Conservation (phyloP, 2,329 filamentous ascomycete species). For the Talaromyces sp. region DNA sequence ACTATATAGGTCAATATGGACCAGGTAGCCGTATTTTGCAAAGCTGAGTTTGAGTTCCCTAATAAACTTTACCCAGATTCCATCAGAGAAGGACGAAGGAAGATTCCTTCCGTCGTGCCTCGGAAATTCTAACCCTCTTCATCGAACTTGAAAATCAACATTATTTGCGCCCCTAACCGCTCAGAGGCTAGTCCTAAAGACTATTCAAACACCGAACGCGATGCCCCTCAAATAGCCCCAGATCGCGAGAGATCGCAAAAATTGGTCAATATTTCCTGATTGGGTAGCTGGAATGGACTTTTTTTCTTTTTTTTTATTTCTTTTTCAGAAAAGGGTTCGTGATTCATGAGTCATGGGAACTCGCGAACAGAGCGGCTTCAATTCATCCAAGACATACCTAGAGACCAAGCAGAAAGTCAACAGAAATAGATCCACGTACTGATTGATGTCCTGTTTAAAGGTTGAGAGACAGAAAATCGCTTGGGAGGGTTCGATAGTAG, state of each 20-base stretch:
- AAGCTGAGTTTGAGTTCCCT: not conserved
- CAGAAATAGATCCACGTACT: not conserved
- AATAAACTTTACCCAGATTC: not conserved
- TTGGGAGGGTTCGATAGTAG: not conserved
- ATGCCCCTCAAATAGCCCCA: not conserved
- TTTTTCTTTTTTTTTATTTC: too few species aligned
- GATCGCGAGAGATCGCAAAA: slow-evolving; percentile 4
- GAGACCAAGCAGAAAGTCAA: too few species aligned
- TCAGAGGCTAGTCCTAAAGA: not conserved
- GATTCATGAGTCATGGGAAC: not conserved
- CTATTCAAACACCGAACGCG: not conserved
- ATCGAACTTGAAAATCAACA: not conserved
- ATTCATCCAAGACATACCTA: not conserved
- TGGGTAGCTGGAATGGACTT: not conserved
- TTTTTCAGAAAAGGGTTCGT: not conserved
- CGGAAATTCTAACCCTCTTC: not conserved
- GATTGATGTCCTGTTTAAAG: too few species aligned
- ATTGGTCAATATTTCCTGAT: not conserved
- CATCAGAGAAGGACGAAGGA: not conserved
- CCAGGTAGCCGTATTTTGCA: not conserved
- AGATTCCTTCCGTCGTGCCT: not conserved
- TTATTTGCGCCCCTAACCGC: not conserved
- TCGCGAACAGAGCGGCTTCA: not conserved
- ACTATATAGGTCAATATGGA: too few species aligned
- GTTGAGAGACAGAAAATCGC: too few species aligned